Conservation (phyloP, 2,329 filamentous ascomycete genomes). For the Fusarium heterosporum region DNA sequence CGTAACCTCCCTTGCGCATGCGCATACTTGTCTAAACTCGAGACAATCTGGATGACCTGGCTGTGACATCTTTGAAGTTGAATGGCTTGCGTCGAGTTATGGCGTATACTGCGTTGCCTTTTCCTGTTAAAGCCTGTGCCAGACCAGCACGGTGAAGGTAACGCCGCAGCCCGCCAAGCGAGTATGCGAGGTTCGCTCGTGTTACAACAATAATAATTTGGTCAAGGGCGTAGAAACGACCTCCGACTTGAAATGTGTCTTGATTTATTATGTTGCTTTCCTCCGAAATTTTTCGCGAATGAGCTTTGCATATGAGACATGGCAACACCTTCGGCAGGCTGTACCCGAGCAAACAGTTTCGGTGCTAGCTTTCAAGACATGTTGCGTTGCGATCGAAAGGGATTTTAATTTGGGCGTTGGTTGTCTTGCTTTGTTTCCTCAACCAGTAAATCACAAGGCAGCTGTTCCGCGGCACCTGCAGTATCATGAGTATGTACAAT, state of each 20-base stretch:
- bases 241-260: conserved; percentile 15
- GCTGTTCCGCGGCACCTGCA: not conserved
- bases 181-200: conserved; percentile 26
- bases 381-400: conserved; percentile 24
- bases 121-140: conserved; percentile 20
- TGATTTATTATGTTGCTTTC: conserved; percentile 12
- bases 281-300: conserved; percentile 14
- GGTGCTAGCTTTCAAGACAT: conserved; percentile 24
- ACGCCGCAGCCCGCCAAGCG: conserved; percentile 39
- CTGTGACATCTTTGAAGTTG: conserved; percentile 13
- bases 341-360: conserved; percentile 6
- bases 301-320: conserved; percentile 24
- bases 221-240: conserved; percentile 2
- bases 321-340: conserved; percentile 15
- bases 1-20: conserved; percentile 23
- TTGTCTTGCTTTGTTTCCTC: conserved; percentile 28
- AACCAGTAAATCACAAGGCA: not conserved
- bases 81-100: conserved; percentile 14
- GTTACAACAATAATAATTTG: conserved; percentile 21
- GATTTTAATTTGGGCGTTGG: conserved; percentile 20
- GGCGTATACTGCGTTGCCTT: conserved; percentile 19
- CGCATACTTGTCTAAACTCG: conserved; percentile 26
- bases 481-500: conserved; percentile 13
- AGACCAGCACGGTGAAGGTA: conserved; percentile 27
- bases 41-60: conserved; percentile 22